Conservation (phyloP, 2,329 filamentous ascomycete genomes). For the Orbilia brochopaga region DNA sequence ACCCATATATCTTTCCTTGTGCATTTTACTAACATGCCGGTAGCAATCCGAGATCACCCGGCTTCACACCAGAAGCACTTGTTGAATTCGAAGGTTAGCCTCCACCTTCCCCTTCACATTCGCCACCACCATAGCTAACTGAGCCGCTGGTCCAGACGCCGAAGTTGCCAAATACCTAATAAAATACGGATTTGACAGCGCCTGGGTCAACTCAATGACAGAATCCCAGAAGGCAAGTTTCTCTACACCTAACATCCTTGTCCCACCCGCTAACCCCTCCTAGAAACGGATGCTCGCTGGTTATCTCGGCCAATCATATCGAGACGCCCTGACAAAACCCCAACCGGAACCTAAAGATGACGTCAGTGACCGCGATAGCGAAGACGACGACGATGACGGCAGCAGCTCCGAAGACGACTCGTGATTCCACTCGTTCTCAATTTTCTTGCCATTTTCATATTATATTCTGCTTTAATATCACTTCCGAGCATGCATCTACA, state of each 20-base stretch:
- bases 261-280: slow-evolving; percentile 21
- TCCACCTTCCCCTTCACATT: neutral
- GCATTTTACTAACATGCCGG: slow-evolving; percentile 6
- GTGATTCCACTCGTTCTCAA: slow-evolving; percentile 25
- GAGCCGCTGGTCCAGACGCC: slow-evolving; percentile 13
- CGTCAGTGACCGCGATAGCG: slow-evolving; percentile 27
- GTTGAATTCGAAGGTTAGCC: slow-evolving; percentile 46
- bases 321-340: slow-evolving; percentile 47
- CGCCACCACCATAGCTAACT: neutral
- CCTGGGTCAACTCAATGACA: slow-evolving; percentile 47
- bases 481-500: slow-evolving; percentile 30
- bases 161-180: slow-evolving; percentile 45
- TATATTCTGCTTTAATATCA: slow-evolving; percentile 29
- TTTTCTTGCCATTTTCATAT: slow-evolving; percentile 40
- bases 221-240: slow-evolving; percentile 44
- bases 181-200: slow-evolving; percentile 47
- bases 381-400: slow-evolving; percentile 24
- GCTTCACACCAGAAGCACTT: slow-evolving; percentile 42
- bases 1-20: neutral
- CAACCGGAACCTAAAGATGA: slow-evolving; percentile 30
- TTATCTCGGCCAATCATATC: slow-evolving; percentile 50
- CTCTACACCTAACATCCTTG: slow-evolving; percentile 21
- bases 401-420: slow-evolving; percentile 37
- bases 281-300: slow-evolving; percentile 50
- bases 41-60: slow-evolving; percentile 47